Evolutionary conservation across 805 yeast species (phyloP).

Genomic region (Candida peoriensis): DNA sequence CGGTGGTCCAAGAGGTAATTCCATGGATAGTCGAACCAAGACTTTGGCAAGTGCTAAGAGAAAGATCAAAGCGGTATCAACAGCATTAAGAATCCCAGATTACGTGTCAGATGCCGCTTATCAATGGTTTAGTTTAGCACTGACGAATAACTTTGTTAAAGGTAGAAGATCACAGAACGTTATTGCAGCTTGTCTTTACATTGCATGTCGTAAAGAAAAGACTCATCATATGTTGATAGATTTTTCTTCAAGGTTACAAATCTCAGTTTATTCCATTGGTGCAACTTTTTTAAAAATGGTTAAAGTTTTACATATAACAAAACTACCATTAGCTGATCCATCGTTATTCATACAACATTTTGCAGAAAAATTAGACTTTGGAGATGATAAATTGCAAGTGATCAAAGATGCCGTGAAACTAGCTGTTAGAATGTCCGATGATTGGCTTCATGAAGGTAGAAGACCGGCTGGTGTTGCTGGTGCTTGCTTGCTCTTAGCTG

Average conservation of each 20-base stretch:
- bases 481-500: constrained; percentile 88
- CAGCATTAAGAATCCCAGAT: constrained; percentile 74
- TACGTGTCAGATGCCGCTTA: constrained; percentile 81
- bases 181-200: constrained; percentile 88
- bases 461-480: constrained; percentile 99
- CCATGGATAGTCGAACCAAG: constrained; percentile 84
- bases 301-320: constrained; percentile 70
- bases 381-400: constrained; percentile 67
- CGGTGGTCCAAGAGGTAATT: constrained; percentile 63
- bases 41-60: constrained; percentile 81
- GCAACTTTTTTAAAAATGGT: constrained; percentile 93
- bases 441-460: constrained; percentile 96
- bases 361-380: constrained; percentile 81
- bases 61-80: constrained; percentile 75
- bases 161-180: constrained; percentile 97
- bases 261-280: constrained; percentile 90
- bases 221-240: constrained; percentile 96
- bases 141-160: constrained; percentile 86
- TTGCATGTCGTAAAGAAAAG: constrained; percentile 87
- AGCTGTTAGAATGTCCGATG: constrained; percentile 87
- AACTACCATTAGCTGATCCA: constrained; percentile 89
- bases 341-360: constrained; percentile 90
- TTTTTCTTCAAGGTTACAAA: constrained; percentile 83
- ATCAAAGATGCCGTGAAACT: constrained; percentile 81
- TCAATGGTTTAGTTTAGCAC: constrained; percentile 85